Percentiles rank a stretch among this genome's conserved stretches.
Conservation (phyloP, 1,139 yeast genomes). For the Taphrina deformans region DNA sequence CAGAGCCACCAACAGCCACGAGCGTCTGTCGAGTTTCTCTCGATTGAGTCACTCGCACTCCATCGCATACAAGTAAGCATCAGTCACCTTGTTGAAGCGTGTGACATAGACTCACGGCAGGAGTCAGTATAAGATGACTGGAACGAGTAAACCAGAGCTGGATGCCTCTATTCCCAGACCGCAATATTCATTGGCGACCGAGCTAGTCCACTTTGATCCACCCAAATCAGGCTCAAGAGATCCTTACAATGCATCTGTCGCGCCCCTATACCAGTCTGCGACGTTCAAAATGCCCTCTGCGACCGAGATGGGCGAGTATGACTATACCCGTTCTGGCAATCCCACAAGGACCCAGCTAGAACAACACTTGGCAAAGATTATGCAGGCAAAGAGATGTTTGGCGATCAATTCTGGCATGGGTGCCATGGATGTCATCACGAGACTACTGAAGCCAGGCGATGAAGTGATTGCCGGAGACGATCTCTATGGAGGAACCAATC, state of each 20-base stretch:
- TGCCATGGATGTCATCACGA: slow-evolving; percentile 75
- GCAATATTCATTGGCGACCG: slow-evolving; percentile 51
- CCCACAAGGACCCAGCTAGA: slow-evolving; percentile 87
- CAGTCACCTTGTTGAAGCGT: no score
- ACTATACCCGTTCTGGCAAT: slow-evolving; percentile 83
- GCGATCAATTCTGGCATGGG: slow-evolving; percentile 88
- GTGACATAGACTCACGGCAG: no score
- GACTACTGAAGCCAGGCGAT: slow-evolving; percentile 57
- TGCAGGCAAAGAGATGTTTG: slow-evolving; percentile 72
- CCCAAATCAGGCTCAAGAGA: slow-evolving; percentile 49
- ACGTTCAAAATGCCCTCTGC: slow-evolving; percentile 83
- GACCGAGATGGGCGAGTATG: slow-evolving; percentile 67
- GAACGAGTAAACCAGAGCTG: slow-evolving; percentile 6
- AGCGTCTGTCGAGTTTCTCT: no score
- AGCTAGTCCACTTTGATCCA: slow-evolving; percentile 65
- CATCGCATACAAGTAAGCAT: no score
- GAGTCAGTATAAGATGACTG: background rate
- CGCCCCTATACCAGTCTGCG: slow-evolving; percentile 89
- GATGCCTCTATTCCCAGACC: background rate
- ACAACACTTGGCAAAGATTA: slow-evolving; percentile 75
- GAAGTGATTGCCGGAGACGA: slow-evolving; percentile 65
- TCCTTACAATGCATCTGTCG: slow-evolving; percentile 75
- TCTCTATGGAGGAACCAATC: slow-evolving; percentile 90
- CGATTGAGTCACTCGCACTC: background rate
- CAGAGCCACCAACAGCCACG: no score